These are phyloP conservation scores for Saccharomycopsis guyanensis DNA, from an alignment of 805 yeast species.

Conservation along the genomic window DNA sequence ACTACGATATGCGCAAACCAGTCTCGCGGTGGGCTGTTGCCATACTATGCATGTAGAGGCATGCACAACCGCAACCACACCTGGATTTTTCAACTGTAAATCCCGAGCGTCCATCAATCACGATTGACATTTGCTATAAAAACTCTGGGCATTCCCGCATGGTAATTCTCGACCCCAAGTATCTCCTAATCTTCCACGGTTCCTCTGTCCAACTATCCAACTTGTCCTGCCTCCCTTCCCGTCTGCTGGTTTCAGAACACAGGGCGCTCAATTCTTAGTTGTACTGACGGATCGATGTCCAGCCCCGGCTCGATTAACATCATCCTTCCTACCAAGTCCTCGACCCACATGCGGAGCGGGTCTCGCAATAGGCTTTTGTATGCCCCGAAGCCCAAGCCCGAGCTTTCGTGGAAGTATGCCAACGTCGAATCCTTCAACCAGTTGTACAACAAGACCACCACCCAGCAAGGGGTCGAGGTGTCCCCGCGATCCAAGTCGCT, in stretches of 20 bases:
- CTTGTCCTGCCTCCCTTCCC: too few relatives aligned
- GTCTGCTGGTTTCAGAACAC: too few relatives aligned
- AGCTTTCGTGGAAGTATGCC: constrained; percentile 6
- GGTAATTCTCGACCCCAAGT: too few relatives aligned
- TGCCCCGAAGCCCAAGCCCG: constrained; percentile 9
- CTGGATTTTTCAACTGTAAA: background rate
- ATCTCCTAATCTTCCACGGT: too few relatives aligned
- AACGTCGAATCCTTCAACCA: constrained; percentile 1
- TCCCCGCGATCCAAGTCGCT: background rate
- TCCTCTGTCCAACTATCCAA: too few relatives aligned
- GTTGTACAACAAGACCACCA: background rate
- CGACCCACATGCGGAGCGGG: constrained; percentile 7
- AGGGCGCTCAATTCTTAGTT: too few relatives aligned
- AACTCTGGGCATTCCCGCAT: too few relatives aligned
- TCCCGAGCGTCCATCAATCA: background rate
- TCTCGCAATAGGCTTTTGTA: background rate
- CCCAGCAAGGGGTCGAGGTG: background rate
- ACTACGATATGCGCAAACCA: too few relatives aligned
- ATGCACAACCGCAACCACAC: background rate
- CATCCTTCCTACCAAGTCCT: background rate
- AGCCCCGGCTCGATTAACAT: background rate
- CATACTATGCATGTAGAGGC: background rate
- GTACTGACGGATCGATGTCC: background rate
- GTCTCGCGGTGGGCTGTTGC: too few relatives aligned
- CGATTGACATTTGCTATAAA: background rate